These are phyloP conservation scores for Zychaea mexicana DNA, from an alignment of 371 early-diverging fungal species.

Conservation along the genomic window DNA sequence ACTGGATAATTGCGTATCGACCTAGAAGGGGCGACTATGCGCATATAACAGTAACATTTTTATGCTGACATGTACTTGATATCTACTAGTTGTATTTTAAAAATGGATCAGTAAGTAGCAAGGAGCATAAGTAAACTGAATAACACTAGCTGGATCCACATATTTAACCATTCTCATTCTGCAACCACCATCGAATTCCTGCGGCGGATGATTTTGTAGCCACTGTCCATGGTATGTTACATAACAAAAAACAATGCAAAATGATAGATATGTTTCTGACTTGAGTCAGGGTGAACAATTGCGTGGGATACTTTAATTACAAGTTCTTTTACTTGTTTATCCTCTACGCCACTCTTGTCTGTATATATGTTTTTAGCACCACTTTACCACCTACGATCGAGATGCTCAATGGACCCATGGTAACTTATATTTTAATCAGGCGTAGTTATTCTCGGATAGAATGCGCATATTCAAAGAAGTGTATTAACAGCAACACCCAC, in stretches of 20 bases:
- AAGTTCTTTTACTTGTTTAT: conserved; percentile 73
- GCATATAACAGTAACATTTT: no score
- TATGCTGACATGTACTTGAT: not conserved
- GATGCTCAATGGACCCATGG: conserved; percentile 38
- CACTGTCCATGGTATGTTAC: conserved; percentile 59
- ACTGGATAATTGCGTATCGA: not conserved
- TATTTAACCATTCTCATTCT: no score
- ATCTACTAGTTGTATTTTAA: conserved; percentile 51
- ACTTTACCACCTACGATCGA: conserved; percentile 34
- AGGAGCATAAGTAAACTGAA: not conserved
- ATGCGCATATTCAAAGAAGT: no score
- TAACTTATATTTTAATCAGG: conserved; percentile 6
- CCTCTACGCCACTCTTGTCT: conserved; percentile 54
- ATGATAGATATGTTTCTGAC: not conserved
- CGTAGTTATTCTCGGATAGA: no score
- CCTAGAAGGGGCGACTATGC: no score
- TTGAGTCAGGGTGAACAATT: conserved; percentile 67
- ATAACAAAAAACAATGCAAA: not conserved
- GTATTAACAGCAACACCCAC: no score
- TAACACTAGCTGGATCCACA: not conserved
- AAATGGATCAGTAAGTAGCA: conserved; percentile 72
- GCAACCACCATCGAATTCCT: no score
- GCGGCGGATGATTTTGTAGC: conserved; percentile 19
- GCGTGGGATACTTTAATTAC: conserved; percentile 72
- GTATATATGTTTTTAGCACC: conserved; percentile 49